Conservation (phyloP, 2,329 filamentous ascomycete genomes). For the Celoporthe dispersa region DNA sequence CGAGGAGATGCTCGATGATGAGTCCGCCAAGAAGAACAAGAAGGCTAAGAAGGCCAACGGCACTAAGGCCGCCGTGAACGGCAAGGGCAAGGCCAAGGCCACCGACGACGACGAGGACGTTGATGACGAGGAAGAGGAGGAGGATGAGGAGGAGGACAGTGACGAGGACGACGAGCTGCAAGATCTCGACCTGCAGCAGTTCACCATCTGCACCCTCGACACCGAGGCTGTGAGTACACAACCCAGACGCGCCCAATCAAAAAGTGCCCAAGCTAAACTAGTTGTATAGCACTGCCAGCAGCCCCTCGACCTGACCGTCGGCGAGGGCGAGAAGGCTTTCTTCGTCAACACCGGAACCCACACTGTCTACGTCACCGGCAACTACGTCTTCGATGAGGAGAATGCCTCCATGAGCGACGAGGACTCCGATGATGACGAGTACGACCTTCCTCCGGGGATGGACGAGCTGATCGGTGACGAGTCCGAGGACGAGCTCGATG, state of each 20-base stretch:
- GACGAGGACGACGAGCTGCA: conserved; percentile 65
- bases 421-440: conserved; percentile 72
- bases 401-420: conserved; percentile 66
- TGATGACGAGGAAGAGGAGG: conserved; percentile 57
- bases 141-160: conserved; percentile 34
- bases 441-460: conserved; percentile 80
- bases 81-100: conserved; percentile 49
- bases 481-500: conserved; percentile 79
- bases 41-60: conserved; percentile 62
- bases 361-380: conserved; percentile 90
- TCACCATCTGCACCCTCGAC: conserved; percentile 94
- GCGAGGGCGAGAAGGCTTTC: conserved; percentile 86
- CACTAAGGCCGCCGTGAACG: conserved; percentile 26
- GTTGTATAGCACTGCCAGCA: conserved; percentile 84
- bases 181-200: conserved; percentile 77
- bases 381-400: conserved; percentile 80
- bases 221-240: conserved; percentile 74
- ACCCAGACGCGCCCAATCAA: conserved; percentile 12
- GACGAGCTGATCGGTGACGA: conserved; percentile 74
- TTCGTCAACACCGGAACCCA: conserved; percentile 92
- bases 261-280: conserved; percentile 36
- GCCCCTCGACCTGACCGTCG: conserved; percentile 88
- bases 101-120: conserved; percentile 67
- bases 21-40: conserved; percentile 66
- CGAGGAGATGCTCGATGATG: conserved; percentile 67